A percentile compares a stretch with the other conserved stretches of the same genome.
phyloP scores from a whole-genome alignment of 768 basidiomycete species.

The Glaciozyma martinii region DNA sequence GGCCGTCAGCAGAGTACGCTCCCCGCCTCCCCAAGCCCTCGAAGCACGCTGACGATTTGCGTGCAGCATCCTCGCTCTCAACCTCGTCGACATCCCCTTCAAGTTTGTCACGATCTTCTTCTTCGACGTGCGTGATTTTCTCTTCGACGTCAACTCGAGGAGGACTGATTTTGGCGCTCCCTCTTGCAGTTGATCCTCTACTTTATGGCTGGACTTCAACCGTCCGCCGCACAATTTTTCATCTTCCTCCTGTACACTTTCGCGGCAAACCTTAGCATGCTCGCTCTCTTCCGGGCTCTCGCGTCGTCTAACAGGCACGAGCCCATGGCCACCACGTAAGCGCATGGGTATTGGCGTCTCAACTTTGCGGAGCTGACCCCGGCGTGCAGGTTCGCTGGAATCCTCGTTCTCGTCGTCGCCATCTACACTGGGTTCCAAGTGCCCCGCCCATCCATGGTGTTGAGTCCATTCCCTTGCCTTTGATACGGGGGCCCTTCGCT shows the following conservation, averaged over 20 bases:
- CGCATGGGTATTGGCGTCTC: constrained; percentile 19
- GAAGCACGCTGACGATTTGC: constrained; percentile 45
- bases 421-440: constrained; percentile 41
- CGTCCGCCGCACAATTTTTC: constrained; percentile 44
- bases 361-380: constrained; percentile 35
- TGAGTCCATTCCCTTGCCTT: too few species aligned
- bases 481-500: too few species aligned
- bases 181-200: constrained; percentile 36
- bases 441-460: constrained; percentile 39
- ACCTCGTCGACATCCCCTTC: constrained; percentile 39
- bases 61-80: constrained; percentile 42
- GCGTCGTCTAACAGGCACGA: constrained; percentile 26
- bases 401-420: constrained; percentile 42
- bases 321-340: constrained; percentile 22
- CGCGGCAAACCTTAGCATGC: constrained; percentile 39
- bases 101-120: constrained; percentile 27
- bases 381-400: constrained; percentile 38
- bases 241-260: constrained; percentile 44
- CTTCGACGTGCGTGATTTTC: constrained; percentile 31
- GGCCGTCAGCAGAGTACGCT: constrained; percentile 43
- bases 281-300: constrained; percentile 35
- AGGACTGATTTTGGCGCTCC: constrained; percentile 3
- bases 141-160: background rate
- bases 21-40: constrained; percentile 39
- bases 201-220: constrained; percentile 44